phyloP scores from a whole-genome alignment of 2,329 filamentous ascomycete species.

The Huntiella savannae region DNA sequence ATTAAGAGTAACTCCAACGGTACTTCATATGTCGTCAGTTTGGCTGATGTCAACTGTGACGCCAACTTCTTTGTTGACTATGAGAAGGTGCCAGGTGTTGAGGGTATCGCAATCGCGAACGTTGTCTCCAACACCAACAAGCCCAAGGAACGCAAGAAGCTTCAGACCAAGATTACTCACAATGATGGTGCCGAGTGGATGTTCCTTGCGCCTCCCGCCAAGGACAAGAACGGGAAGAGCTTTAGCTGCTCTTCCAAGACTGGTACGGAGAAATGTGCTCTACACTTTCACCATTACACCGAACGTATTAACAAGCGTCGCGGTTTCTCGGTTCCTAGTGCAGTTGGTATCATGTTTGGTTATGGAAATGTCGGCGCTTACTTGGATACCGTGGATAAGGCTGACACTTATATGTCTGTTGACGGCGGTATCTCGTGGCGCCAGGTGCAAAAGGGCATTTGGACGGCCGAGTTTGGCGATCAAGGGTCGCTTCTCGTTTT shows the following conservation, averaged over 20 bases:
- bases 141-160: slow-evolving; percentile 49
- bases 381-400: slow-evolving; percentile 48
- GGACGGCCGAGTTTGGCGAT: slow-evolving; percentile 90
- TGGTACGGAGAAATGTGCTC: slow-evolving; percentile 50
- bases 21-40: slow-evolving; percentile 77
- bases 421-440: slow-evolving; percentile 87
- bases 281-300: slow-evolving; percentile 92
- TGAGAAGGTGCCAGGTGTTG: slow-evolving; percentile 82
- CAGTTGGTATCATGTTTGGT: slow-evolving; percentile 78
- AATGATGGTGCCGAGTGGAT: slow-evolving; percentile 87
- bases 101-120: slow-evolving; percentile 80
- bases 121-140: slow-evolving; percentile 57
- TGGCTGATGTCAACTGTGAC: slow-evolving; percentile 67
- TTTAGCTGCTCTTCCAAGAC: slow-evolving; percentile 46
- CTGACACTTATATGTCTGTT: slow-evolving; percentile 75
- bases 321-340: slow-evolving; percentile 74
- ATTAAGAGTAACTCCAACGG: slow-evolving; percentile 98
- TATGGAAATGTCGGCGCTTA: slow-evolving; percentile 71
- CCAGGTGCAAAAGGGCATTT: slow-evolving; percentile 67
- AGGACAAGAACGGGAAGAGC: slow-evolving; percentile 50
- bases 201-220: slow-evolving; percentile 50
- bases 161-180: slow-evolving; percentile 85
- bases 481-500: slow-evolving; percentile 86
- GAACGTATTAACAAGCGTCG: slow-evolving; percentile 66
- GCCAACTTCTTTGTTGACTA: slow-evolving; percentile 69